Evolutionary conservation across 441 rosid genomes (phyloP).

Genomic region (Melastoma candidum): DNA sequence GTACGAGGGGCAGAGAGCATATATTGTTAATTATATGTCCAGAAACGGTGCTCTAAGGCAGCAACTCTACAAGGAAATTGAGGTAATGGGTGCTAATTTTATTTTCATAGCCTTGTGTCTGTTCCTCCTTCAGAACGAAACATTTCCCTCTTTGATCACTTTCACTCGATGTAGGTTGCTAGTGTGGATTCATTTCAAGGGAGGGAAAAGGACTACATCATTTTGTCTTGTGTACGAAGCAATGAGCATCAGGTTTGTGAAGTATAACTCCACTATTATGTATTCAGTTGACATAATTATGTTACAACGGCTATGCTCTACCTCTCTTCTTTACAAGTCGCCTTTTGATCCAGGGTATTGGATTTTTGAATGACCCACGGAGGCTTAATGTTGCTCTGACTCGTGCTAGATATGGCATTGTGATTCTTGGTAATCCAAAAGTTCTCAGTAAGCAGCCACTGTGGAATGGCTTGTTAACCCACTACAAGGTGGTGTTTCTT

Average conservation of each 20-base stretch:
- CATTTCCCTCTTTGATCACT: constrained; percentile 8
- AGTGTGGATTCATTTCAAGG: constrained; percentile 99
- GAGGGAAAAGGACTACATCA: constrained; percentile 98
- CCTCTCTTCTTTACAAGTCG: neutral
- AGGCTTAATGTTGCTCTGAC: constrained; percentile 98
- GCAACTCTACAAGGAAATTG: constrained; percentile 98
- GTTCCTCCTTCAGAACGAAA: constrained; percentile 10
- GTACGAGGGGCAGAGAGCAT: constrained; percentile 97
- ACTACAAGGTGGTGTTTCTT: constrained; percentile 52
- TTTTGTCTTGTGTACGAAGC: constrained; percentile 97
- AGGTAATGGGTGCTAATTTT: constrained; percentile 35
- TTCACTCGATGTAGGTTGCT: constrained; percentile 57
- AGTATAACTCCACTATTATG: neutral
- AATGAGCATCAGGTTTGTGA: constrained; percentile 93
- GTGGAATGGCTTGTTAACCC: constrained; percentile 94
- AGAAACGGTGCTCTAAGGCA: constrained; percentile 96
- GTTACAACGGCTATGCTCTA: neutral
- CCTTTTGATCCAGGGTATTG: constrained; percentile 71
- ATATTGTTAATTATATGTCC: constrained; percentile 97
- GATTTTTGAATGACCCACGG: constrained; percentile 98
- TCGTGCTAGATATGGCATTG: constrained; percentile 98
- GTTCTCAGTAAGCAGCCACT: constrained; percentile 96
- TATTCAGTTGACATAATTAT: neutral
- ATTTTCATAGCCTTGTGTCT: neutral
- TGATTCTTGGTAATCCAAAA: constrained; percentile 94